These are phyloP conservation scores for Tephrocybe sp. DNA, from an alignment of 768 basidiomycete species.

Conservation along the genomic window DNA sequence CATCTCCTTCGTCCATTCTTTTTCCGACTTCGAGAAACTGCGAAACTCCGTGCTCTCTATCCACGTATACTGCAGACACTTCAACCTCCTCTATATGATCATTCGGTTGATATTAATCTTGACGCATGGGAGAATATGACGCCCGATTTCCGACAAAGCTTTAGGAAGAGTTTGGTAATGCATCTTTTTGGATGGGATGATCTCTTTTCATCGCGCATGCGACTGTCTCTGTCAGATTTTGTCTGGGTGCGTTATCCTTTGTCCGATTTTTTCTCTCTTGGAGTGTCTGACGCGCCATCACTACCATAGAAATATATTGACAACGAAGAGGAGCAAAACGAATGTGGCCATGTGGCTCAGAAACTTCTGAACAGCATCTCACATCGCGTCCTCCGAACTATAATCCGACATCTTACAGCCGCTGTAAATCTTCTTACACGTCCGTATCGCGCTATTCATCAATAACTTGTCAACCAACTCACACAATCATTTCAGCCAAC, in stretches of 20 bases:
- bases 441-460: conserved; percentile 28
- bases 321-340: conserved; percentile 35
- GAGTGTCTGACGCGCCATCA: background rate
- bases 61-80: conserved; percentile 46
- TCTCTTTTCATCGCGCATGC: conserved; percentile 52
- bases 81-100: conserved; percentile 29
- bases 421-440: conserved; percentile 42
- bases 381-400: conserved; percentile 48
- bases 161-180: conserved; percentile 47
- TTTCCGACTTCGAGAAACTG: conserved; percentile 38
- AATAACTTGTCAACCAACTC: background rate
- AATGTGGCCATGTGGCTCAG: conserved; percentile 54
- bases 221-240: conserved; percentile 51
- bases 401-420: conserved; percentile 56
- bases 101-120: conserved; percentile 28
- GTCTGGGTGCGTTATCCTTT: conserved; percentile 38
- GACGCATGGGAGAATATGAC: conserved; percentile 27
- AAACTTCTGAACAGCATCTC: conserved; percentile 49
- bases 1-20: conserved; percentile 51
- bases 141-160: conserved; percentile 38
- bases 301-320: conserved; percentile 44
- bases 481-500: conserved; percentile 34
- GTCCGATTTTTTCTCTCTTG: background rate
- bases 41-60: conserved; percentile 35
- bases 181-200: conserved; percentile 64